Conservation (phyloP, 139 green algal genomes). For the Volvox reticuliferus region DNA sequence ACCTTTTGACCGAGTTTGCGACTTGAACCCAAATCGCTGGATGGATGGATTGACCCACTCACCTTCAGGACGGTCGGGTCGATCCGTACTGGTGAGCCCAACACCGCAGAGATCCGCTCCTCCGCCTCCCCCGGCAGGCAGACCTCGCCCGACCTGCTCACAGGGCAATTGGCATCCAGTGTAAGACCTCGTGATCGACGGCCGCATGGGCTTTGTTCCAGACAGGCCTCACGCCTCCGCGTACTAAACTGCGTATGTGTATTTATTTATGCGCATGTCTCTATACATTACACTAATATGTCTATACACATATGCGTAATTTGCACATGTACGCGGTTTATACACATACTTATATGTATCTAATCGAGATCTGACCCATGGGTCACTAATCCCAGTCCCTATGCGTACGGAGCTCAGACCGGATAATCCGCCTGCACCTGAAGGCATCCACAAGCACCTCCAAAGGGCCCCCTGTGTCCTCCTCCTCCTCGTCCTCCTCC, state of each 20-base stretch:
- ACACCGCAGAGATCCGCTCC: slow-evolving; percentile 57
- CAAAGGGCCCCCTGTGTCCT: slow-evolving; percentile 1
- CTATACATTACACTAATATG: background rate
- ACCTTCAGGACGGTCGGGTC: slow-evolving; percentile 28
- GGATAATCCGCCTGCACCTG: background rate
- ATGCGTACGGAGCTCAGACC: too few species aligned
- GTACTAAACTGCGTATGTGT: too few species aligned
- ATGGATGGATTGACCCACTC: too few species aligned
- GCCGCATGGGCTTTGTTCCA: background rate
- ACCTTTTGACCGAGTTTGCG: too few species aligned
- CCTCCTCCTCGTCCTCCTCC: slow-evolving; percentile 42
- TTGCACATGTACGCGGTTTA: background rate
- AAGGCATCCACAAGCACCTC: slow-evolving; percentile 57
- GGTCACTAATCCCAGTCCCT: too few species aligned
- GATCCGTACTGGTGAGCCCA: slow-evolving; percentile 25
- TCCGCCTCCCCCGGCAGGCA: slow-evolving; percentile 64
- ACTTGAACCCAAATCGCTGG: too few species aligned
- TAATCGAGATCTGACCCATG: too few species aligned
- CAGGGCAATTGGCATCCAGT: background rate
- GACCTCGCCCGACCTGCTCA: slow-evolving; percentile 55
- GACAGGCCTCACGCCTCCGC: too few species aligned
- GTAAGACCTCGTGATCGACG: too few species aligned
- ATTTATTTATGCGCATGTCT: too few species aligned
- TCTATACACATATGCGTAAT: background rate
- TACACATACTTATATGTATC: background rate